Percentiles rank a stretch among this genome's conserved stretches.
Evolutionary conservation across 1,284 basidiomycete species (phyloP).

Genomic region (Ustanciosporium gigantosporum): DNA sequence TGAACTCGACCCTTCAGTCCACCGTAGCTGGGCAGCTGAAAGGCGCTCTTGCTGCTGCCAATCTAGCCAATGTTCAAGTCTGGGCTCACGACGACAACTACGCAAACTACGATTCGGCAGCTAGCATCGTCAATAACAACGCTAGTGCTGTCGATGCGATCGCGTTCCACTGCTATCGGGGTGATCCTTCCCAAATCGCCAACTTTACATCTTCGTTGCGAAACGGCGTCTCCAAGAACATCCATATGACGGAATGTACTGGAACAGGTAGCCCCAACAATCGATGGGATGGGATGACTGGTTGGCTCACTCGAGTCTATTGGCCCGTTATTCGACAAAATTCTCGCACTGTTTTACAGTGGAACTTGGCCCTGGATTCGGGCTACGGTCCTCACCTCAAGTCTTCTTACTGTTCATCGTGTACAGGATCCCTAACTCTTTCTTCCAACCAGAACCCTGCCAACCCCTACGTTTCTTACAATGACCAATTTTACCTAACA

Average conservation of each 20-base stretch:
- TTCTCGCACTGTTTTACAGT: constrained; percentile 22
- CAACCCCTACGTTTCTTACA: constrained; percentile 18
- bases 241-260: constrained; percentile 47
- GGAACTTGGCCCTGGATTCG: constrained; percentile 44
- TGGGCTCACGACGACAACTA: constrained; percentile 51
- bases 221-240: constrained; percentile 11
- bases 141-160: constrained; percentile 34
- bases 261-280: constrained; percentile 12
- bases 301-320: constrained; percentile 40
- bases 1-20: constrained; percentile 15
- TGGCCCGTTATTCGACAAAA: constrained; percentile 29
- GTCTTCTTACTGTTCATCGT: constrained; percentile 29
- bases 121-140: constrained; percentile 34
- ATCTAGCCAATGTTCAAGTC: constrained; percentile 16
- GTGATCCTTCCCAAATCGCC: constrained; percentile 24
- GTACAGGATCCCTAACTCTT: constrained; percentile 34
- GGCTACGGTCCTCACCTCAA: constrained; percentile 33
- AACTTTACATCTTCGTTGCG: constrained; percentile 9
- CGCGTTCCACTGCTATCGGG: constrained; percentile 51
- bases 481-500: constrained; percentile 38
- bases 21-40: constrained; percentile 21
- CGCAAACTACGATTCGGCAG: constrained; percentile 19
- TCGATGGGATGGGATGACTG: constrained; percentile 26
- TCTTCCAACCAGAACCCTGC: constrained; percentile 14
- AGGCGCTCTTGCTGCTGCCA: constrained; percentile 5